Base-by-base conservation (phyloP, 257 asterid species). In the Penstemon eatonii region DNA sequence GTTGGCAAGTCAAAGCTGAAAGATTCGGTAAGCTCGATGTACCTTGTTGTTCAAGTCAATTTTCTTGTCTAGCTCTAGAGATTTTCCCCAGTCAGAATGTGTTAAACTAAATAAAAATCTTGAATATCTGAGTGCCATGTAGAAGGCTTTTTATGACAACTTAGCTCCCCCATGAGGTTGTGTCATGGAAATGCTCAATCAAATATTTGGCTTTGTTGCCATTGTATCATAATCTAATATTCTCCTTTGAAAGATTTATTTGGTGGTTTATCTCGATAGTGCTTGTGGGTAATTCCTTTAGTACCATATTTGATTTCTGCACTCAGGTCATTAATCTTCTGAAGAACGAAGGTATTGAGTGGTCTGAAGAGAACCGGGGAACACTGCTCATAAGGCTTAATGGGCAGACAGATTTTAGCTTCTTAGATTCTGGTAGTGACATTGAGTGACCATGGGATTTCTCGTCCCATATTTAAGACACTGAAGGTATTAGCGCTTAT, bases 1-100 rank as follows among this genome's bases (percentile, higher is more conserved):
- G 70, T 88, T 54, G 97, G 96, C 84, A 90, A 87, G 80, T 90
- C 97, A 2, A 88, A 84, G 84, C 83, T 93, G 80, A 93, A 93
- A 82, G 74, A 63, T 71, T 80, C 96, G 79, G 99, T 93, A 84
- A 65, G 87, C 11, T 25, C 33, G 3, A 54, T 63, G 7, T 61
- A 39, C 52, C 60, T 57, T 37, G 42, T 11, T 61, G 3, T 57
- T 62, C 38, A 50, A 49, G 49, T 65, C 43, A 10, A 42, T 15
- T 68, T 3, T 59, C 64, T 41, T 18, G 25, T 66, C 76, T 54
- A 5, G n/a, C 37, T 44, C 57, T 54, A 13, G 15, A 37, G 49
- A 25, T 25, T 40, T 47, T 65, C 51, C 19, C 15, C 41, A 12
- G 8, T 49, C 49, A 12, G 46, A 64, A 19, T n/a, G 47, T 39